Evolutionary conservation across 768 basidiomycete genomes (phyloP).

Genomic region (Tubosaeta sp.): DNA sequence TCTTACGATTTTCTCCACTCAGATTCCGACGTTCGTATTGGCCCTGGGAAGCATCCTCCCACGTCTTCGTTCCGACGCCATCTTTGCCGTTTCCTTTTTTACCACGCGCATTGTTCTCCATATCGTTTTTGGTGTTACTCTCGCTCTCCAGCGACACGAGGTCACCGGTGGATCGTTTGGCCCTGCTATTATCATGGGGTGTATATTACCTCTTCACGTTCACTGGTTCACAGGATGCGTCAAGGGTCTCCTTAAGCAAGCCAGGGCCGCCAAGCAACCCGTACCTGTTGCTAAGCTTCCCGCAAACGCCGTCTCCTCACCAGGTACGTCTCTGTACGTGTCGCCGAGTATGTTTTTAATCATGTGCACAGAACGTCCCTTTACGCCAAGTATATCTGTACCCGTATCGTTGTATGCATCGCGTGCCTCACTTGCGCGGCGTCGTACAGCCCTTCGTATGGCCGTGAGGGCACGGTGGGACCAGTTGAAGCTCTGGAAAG

Average conservation of each 20-base stretch:
- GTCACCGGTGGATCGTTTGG: constrained; percentile 33
- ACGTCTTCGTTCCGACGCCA: constrained; percentile 40
- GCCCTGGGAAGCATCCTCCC: constrained; percentile 44
- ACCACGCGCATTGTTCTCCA: constrained; percentile 49
- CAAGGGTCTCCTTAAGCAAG: constrained; percentile 41
- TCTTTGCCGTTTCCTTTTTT: constrained; percentile 51
- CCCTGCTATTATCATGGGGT: constrained; percentile 37
- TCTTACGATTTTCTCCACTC: neutral
- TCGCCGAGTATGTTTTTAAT: neutral
- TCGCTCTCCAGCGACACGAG: constrained; percentile 27
- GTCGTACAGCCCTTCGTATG: constrained; percentile 25
- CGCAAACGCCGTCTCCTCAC: neutral
- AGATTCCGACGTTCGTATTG: constrained; percentile 54
- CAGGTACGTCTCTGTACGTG: constrained; percentile 8
- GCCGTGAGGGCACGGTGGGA: constrained; percentile 29
- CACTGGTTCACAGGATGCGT: constrained; percentile 52
- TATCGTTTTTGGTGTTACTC: constrained; percentile 32
- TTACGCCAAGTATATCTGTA: constrained; percentile 6
- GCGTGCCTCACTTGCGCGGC: constrained; percentile 24
- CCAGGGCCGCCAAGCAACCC: constrained; percentile 4
- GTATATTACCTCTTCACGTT: constrained; percentile 47
- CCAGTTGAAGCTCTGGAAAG: constrained; percentile 24
- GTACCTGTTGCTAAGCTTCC: constrained; percentile 1
- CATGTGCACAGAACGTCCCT: constrained; percentile 13
- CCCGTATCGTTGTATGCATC: constrained; percentile 8